Conservation (phyloP, 177 flowering plant species). For the Vitis hybrid region DNA sequence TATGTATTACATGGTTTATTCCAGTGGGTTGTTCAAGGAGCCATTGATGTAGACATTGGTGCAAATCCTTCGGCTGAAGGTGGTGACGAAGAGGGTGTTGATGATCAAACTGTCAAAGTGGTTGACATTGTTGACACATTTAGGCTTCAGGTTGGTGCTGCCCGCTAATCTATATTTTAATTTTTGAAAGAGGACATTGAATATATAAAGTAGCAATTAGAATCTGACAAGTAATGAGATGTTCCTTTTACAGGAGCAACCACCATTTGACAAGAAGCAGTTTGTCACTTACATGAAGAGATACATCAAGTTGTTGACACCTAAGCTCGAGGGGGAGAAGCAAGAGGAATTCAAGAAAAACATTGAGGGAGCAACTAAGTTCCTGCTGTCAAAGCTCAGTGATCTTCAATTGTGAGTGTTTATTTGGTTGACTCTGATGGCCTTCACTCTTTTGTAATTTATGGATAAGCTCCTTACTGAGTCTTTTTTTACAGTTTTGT, state of each 20-base stretch:
- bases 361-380: constrained; percentile 47
- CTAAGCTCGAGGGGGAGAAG: constrained; percentile 63
- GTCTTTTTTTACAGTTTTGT: constrained; percentile 58
- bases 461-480: neutral
- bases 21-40: constrained; percentile 93
- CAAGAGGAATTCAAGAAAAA: constrained; percentile 45
- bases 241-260: constrained; percentile 68
- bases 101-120: constrained; percentile 78
- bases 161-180: neutral
- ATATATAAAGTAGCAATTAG: too few species aligned
- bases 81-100: constrained; percentile 83
- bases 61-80: constrained; percentile 98
- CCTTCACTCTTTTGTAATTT: neutral
- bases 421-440: too few species aligned
- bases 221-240: neutral
- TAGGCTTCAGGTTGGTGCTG: constrained; percentile 71
- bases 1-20: neutral
- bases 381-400: constrained; percentile 63
- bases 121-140: constrained; percentile 97
- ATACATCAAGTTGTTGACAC: constrained; percentile 63
- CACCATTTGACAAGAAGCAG: constrained; percentile 80
- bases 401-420: constrained; percentile 80
- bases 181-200: too few species aligned
- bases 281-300: constrained; percentile 67
- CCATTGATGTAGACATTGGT: constrained; percentile 83